Conservation (phyloP, 257 asterid species). For the Striga asiatica region DNA sequence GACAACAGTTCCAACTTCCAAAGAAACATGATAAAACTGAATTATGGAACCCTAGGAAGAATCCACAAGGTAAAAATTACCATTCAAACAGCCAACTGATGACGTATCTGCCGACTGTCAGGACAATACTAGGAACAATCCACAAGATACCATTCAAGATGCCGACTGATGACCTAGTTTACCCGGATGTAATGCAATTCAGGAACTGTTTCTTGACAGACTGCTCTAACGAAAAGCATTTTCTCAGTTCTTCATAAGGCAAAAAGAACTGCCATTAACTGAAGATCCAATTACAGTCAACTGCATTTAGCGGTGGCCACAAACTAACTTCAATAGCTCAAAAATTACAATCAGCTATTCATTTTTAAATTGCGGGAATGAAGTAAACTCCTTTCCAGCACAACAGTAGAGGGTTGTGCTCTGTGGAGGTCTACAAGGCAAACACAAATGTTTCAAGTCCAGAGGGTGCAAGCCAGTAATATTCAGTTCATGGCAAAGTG, state of each 20-base stretch:
- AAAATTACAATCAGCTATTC: no score
- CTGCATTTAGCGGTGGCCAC: not conserved
- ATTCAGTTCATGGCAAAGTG: no score
- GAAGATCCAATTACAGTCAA: not conserved
- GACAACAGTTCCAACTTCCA: not conserved
- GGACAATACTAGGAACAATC: slow-evolving; percentile 2
- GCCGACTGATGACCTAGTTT: not conserved
- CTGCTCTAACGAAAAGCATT: not conserved
- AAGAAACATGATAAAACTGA: not conserved
- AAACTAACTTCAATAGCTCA: no score
- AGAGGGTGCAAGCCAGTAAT: slow-evolving; percentile 4
- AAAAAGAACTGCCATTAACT: not conserved
- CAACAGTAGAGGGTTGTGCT: not conserved
- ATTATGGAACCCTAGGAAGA: not conserved
- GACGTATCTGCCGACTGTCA: no score
- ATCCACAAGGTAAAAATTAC: slow-evolving; percentile 1
- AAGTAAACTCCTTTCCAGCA: no score
- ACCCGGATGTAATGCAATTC: not conserved
- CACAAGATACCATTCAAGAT: not conserved
- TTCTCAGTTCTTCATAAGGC: slow-evolving; percentile 1
- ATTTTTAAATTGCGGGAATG: no score
- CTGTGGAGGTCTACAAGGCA: not conserved
- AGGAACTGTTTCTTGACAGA: slow-evolving; percentile 2
- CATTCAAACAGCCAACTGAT: not conserved
- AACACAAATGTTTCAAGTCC: not conserved